phyloP scores from a whole-genome alignment of 345 rosid species.

The Theobroma cacao region DNA sequence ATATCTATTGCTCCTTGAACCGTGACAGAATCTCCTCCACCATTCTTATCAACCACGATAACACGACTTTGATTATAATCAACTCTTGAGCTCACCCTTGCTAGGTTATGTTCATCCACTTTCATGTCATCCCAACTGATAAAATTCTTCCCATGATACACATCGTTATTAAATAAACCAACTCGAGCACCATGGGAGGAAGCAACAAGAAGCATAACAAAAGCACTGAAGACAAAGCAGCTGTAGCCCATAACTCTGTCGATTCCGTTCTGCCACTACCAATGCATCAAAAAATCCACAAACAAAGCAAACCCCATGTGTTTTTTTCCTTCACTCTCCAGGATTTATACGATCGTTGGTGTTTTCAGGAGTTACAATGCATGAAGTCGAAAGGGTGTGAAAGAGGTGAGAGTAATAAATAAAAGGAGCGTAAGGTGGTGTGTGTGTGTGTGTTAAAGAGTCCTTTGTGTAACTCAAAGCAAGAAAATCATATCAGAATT shows the following conservation, averaged over 20 bases:
- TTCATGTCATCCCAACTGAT: conserved; percentile 52
- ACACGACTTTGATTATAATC: conserved; percentile 34
- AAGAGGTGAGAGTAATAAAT: conserved; percentile 52
- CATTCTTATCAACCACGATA: conserved; percentile 65
- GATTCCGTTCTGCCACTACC: conserved; percentile 40
- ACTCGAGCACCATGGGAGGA: neutral
- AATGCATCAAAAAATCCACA: conserved; percentile 40
- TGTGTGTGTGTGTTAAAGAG: too few species aligned
- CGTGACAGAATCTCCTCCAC: conserved; percentile 64
- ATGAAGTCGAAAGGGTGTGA: conserved; percentile 42
- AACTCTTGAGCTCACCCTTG: conserved; percentile 26
- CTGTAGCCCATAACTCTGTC: neutral
- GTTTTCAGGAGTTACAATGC: neutral
- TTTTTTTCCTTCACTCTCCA: neutral
- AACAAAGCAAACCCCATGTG: neutral
- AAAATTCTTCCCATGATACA: neutral
- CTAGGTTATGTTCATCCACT: conserved; percentile 28
- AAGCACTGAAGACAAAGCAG: neutral
- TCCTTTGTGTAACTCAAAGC: too few species aligned
- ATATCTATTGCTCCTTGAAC: conserved; percentile 91
- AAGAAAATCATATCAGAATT: too few species aligned
- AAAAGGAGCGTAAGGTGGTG: conserved; percentile 37
- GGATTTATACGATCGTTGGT: neutral
- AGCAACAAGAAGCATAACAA: neutral
- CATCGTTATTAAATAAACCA: neutral